Conservation (phyloP, 306 rosid species). For the Lathyrus oleraceus region DNA sequence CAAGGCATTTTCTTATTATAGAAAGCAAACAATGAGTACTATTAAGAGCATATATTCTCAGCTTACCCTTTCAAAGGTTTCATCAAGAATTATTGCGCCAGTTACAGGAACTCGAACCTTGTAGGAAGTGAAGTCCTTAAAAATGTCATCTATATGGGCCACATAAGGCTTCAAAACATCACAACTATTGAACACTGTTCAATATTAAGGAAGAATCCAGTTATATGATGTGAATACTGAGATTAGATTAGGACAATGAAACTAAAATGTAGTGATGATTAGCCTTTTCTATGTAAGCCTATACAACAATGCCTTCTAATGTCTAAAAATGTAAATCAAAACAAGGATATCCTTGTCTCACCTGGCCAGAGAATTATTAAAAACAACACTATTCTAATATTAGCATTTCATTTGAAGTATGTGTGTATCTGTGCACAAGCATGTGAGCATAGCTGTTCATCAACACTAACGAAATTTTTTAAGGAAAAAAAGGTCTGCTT, state of each 20-base stretch:
- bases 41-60: slow-evolving; percentile 4
- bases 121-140: slow-evolving; percentile 95
- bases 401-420: not conserved
- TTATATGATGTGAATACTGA: slow-evolving; percentile 8
- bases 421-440: slow-evolving; percentile 16
- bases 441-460: not conserved
- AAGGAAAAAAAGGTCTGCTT: not conserved
- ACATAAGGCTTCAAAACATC: slow-evolving; percentile 96
- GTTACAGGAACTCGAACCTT: slow-evolving; percentile 98
- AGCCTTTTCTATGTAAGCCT: not conserved
- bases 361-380: not conserved
- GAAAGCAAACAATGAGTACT: not conserved
- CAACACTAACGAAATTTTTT: not conserved
- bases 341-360: not conserved
- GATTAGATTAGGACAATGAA: not conserved
- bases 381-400: slow-evolving; percentile 5
- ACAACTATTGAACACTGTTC: slow-evolving; percentile 84
- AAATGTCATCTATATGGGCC: slow-evolving; percentile 89
- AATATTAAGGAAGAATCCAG: slow-evolving; percentile 51
- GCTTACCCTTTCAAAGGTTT: slow-evolving; percentile 92
- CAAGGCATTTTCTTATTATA: slow-evolving; percentile 4
- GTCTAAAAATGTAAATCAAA: slow-evolving; percentile 7
- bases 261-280: not conserved
- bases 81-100: slow-evolving; percentile 95
- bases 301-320: not conserved